These are phyloP conservation scores for Moniliophthora roreri DNA, from an alignment of 1,284 basidiomycete species.

Conservation along the genomic window DNA sequence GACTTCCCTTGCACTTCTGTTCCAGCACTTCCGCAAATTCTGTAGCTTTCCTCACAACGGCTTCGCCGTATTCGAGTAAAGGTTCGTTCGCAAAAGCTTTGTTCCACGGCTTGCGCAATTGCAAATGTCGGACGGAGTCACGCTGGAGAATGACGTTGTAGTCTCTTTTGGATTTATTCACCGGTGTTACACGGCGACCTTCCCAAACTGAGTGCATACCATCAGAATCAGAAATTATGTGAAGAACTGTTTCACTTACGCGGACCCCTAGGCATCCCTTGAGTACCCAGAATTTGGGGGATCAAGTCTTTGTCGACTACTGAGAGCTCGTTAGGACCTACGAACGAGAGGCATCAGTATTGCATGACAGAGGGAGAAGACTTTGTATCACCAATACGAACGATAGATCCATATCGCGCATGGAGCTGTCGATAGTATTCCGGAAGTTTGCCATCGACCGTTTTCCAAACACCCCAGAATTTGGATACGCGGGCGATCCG, in stretches of 20 bases:
- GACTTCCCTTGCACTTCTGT: not conserved
- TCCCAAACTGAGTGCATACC: not conserved
- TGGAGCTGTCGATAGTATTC: not conserved
- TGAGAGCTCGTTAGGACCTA: not conserved
- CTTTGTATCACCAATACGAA: not conserved
- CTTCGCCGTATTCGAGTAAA: not conserved
- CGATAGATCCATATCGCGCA: not conserved
- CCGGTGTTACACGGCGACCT: not conserved
- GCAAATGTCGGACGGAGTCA: not conserved
- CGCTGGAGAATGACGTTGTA: not conserved
- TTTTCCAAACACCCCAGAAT: slow-evolving; percentile 4
- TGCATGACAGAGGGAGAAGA: not conserved
- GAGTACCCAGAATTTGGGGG: not conserved
- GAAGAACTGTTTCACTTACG: not conserved
- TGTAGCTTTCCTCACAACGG: not conserved
- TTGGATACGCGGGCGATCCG: slow-evolving; percentile 5
- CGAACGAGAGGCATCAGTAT: not conserved
- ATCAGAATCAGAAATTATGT: not conserved
- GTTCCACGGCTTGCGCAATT: not conserved
- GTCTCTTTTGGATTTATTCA: not conserved
- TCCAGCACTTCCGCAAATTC: not conserved
- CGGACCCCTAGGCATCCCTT: not conserved
- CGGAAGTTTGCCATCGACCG: slow-evolving; percentile 1
- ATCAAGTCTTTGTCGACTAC: not conserved
- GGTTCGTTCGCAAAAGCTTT: not conserved